Conservation (phyloP, 768 basidiomycete genomes). For the Kwoniella europaea region DNA sequence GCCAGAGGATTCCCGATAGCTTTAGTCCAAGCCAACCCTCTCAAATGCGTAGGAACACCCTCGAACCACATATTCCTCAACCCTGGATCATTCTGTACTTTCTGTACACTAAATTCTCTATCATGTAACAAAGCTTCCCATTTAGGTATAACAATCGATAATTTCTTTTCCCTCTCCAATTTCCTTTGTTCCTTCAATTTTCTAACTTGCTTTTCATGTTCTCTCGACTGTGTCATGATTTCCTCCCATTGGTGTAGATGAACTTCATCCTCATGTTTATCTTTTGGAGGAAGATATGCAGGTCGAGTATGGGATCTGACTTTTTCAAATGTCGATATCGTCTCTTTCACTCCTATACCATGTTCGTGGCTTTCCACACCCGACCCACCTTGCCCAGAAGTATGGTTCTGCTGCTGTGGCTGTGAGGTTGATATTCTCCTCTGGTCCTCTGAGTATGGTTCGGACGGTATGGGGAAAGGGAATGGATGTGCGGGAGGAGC, state of each 20-base stretch:
- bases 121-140: slow-evolving; percentile 50
- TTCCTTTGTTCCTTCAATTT: slow-evolving; percentile 31
- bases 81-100: slow-evolving; percentile 35
- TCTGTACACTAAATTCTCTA: slow-evolving; percentile 34
- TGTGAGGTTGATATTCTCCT: slow-evolving; percentile 33
- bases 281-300: slow-evolving; percentile 53
- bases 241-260: slow-evolving; percentile 56
- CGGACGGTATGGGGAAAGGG: slow-evolving; percentile 41
- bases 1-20: slow-evolving; percentile 56
- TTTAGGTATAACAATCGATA: slow-evolving; percentile 40
- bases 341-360: slow-evolving; percentile 38
- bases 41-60: slow-evolving; percentile 52
- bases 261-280: slow-evolving; percentile 50
- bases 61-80: slow-evolving; percentile 54
- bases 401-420: neutral
- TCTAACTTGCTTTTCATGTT: slow-evolving; percentile 39
- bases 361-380: slow-evolving; percentile 1
- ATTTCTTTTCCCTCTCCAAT: slow-evolving; percentile 45
- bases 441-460: slow-evolving; percentile 13
- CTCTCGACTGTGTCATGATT: slow-evolving; percentile 53
- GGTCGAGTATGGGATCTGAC: slow-evolving; percentile 52
- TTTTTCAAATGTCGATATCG: slow-evolving; percentile 43
- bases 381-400: neutral
- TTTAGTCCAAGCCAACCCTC: slow-evolving; percentile 53
- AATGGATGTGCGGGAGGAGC: slow-evolving; percentile 53